phyloP scores from a whole-genome alignment of 305 asterid genomes.

The Solanum hybrid region DNA sequence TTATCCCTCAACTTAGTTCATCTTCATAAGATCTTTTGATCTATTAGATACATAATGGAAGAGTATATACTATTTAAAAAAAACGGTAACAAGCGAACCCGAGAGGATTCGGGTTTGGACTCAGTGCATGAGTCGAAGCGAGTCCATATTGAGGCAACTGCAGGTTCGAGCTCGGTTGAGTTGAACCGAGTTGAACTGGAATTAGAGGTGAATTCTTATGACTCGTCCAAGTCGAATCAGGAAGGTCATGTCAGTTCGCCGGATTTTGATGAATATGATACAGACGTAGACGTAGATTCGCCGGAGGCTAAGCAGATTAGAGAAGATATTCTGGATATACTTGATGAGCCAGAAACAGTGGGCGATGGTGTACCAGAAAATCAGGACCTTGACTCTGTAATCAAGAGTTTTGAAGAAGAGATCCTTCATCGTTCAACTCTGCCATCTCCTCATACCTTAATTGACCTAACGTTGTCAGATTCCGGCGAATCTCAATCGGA shows the following conservation, averaged over 20 bases:
- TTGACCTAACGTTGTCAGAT: not conserved
- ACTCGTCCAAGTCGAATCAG: not conserved
- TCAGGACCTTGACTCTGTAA: conserved; percentile 34
- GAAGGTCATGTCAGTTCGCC: not conserved
- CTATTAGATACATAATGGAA: not conserved
- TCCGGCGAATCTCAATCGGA: conserved; percentile 20
- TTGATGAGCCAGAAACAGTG: conserved; percentile 19
- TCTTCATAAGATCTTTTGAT: not conserved
- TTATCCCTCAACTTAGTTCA: not conserved
- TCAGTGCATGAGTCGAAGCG: conserved; percentile 14
- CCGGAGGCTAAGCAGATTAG: not conserved
- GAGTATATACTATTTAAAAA: not conserved
- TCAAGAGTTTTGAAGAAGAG: conserved; percentile 40
- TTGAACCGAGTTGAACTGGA: not conserved
- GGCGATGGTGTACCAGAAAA: conserved; percentile 3
- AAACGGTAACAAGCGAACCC: conserved; percentile 12
- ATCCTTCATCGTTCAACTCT: conserved; percentile 11
- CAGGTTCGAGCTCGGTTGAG: not conserved
- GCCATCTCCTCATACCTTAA: not conserved
- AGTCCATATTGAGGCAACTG: not conserved
- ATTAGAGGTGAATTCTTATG: not conserved
- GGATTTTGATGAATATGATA: not conserved
- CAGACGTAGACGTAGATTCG: not conserved
- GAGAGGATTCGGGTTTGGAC: conserved; percentile 14
- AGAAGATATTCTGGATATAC: conserved; percentile 23